phyloP scores from a whole-genome alignment of 768 basidiomycete species.

The Saitozyma sp. region DNA sequence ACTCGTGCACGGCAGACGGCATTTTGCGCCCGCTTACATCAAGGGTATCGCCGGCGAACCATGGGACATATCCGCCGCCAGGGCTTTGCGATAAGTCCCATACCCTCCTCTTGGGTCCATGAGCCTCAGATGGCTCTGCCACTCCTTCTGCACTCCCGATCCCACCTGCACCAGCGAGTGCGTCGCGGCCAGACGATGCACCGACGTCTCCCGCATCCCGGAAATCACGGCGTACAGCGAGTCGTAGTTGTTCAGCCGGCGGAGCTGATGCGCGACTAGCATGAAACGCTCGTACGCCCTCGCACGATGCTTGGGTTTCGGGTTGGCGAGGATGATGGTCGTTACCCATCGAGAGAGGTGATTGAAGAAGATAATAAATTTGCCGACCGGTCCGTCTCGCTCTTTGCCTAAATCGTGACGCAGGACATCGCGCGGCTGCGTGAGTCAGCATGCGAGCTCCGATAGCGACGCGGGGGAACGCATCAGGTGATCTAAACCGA shows the following conservation, averaged over 20 bases:
- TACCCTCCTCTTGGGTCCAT: conserved; percentile 79
- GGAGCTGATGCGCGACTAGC: conserved; percentile 75
- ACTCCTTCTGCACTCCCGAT: conserved; percentile 69
- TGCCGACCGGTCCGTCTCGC: conserved; percentile 68
- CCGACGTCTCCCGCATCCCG: conserved; percentile 81
- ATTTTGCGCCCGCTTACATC: conserved; percentile 47
- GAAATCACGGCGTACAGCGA: conserved; percentile 90
- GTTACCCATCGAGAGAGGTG: conserved; percentile 85
- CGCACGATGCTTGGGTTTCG: conserved; percentile 71
- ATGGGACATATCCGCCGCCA: conserved; percentile 65
- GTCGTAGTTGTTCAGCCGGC: conserved; percentile 86
- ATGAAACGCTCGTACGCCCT: conserved; percentile 86
- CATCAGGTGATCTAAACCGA: neutral
- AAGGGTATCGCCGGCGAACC: conserved; percentile 84
- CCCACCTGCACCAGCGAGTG: conserved; percentile 69
- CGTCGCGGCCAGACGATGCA: conserved; percentile 69
- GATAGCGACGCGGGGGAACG: neutral
- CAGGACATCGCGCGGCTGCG: conserved; percentile 83
- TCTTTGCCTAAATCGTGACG: conserved; percentile 69
- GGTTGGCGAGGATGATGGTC: conserved; percentile 84
- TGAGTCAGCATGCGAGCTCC: neutral
- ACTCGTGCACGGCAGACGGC: neutral
- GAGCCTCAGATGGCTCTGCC: conserved; percentile 80
- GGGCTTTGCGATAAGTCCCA: conserved; percentile 83
- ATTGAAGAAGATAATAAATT: conserved; percentile 75